A percentile compares a stretch with the other conserved stretches of the same genome.
Evolutionary conservation across 148 eudicot species (phyloP).

Genomic region (Cornus kousa): DNA sequence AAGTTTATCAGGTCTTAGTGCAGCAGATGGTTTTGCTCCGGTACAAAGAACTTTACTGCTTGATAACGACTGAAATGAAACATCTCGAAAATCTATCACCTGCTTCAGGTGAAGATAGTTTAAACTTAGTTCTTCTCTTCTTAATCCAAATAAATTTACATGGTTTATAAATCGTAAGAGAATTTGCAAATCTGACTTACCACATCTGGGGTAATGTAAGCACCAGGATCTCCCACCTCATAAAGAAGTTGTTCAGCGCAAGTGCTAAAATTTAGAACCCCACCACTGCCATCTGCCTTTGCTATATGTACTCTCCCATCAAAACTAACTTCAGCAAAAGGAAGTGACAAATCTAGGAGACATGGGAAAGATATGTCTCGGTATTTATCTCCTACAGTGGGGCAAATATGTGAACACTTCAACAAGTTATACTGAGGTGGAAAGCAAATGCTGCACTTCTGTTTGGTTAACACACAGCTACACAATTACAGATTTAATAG

Average conservation of each 20-base stretch:
- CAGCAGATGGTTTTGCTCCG: conserved; percentile 84
- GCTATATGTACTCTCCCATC: conserved; percentile 75
- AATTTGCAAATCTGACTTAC: conserved; percentile 37
- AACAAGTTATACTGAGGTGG: neutral
- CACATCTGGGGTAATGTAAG: conserved; percentile 94
- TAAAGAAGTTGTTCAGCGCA: conserved; percentile 96
- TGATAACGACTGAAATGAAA: conserved; percentile 63
- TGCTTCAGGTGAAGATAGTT: conserved; percentile 21
- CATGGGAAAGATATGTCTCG: conserved; percentile 60
- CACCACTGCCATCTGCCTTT: conserved; percentile 83
- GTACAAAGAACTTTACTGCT: conserved; percentile 62
- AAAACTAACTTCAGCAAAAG: conserved; percentile 75
- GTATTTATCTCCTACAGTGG: conserved; percentile 61
- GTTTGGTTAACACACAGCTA: neutral
- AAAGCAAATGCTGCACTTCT: neutral
- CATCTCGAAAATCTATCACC: conserved; percentile 79
- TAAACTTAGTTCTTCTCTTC: neutral
- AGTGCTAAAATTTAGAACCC: conserved; percentile 70
- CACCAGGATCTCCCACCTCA: conserved; percentile 89
- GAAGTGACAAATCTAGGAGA: conserved; percentile 79
- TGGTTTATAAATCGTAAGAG: neutral
- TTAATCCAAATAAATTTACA: neutral
- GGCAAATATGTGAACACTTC: conserved; percentile 9
- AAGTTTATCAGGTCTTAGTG: conserved; percentile 60
- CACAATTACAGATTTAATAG: neutral